These are phyloP conservation scores for Penicillium polonicum DNA, from an alignment of 2,329 filamentous ascomycete species.

Conservation along the genomic window DNA sequence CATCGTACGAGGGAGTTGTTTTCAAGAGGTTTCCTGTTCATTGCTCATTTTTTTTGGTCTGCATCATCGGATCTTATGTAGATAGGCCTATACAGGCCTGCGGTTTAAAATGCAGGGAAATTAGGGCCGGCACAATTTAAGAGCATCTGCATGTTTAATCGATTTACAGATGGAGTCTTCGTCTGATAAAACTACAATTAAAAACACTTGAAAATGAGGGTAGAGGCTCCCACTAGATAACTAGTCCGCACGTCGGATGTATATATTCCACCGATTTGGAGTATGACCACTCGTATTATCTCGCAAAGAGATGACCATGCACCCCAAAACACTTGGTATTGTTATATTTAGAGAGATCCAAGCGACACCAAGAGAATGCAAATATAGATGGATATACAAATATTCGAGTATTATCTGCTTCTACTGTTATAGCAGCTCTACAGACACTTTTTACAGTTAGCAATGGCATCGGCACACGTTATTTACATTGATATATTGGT, in stretches of 20 bases:
- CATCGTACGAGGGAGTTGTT: conserved; percentile 36
- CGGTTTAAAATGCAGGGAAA: conserved; percentile 19
- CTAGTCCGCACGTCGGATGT: background rate
- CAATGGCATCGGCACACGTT: background rate
- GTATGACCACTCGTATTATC: background rate
- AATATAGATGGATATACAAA: background rate
- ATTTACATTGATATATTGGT: too few species aligned
- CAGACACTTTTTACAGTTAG: background rate
- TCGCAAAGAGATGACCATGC: background rate
- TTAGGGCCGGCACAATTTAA: conserved; percentile 4
- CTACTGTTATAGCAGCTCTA: too few species aligned
- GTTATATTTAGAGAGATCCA: background rate
- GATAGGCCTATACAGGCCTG: conserved; percentile 24
- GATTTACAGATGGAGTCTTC: background rate
- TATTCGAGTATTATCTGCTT: background rate
- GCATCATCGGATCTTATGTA: conserved; percentile 25
- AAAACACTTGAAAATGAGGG: background rate
- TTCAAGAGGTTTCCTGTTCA: conserved; percentile 28
- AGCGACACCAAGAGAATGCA: background rate
- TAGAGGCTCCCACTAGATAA: background rate
- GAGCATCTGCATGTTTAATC: conserved; percentile 9
- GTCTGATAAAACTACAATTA: background rate
- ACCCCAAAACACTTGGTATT: background rate
- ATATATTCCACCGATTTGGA: background rate
- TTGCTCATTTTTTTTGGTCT: conserved; percentile 21